These are phyloP conservation scores for Kluyveromyces wickerhamii DNA, from an alignment of 805 yeast species.

Conservation along the genomic window DNA sequence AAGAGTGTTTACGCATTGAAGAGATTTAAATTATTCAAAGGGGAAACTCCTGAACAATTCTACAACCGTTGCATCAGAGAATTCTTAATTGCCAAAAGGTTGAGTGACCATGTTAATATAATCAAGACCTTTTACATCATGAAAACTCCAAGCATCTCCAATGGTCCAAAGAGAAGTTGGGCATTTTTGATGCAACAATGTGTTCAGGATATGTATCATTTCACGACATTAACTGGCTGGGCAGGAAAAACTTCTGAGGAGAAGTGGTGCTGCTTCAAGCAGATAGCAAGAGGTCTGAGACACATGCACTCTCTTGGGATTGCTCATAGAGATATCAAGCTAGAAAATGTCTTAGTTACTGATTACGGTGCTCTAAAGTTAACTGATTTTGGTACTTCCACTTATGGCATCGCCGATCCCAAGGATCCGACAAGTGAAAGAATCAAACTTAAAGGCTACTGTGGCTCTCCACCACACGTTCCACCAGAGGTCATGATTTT, in stretches of 20 bases:
- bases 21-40: slow-evolving; percentile 49
- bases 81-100: slow-evolving; percentile 48
- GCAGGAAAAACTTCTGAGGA: slow-evolving; percentile 42
- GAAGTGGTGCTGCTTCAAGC: slow-evolving; percentile 62
- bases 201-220: slow-evolving; percentile 53
- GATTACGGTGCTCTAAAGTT: slow-evolving; percentile 54
- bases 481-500: slow-evolving; percentile 67
- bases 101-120: slow-evolving; percentile 52
- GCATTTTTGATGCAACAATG: slow-evolving; percentile 65
- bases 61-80: slow-evolving; percentile 59
- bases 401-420: slow-evolving; percentile 48
- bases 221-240: slow-evolving; percentile 55
- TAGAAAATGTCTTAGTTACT: slow-evolving; percentile 61
- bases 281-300: slow-evolving; percentile 51
- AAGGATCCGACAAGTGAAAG: slow-evolving; percentile 40
- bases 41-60: slow-evolving; percentile 57
- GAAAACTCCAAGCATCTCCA: slow-evolving; percentile 45
- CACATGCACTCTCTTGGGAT: slow-evolving; percentile 58
- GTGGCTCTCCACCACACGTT: slow-evolving; percentile 76
- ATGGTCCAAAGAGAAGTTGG: slow-evolving; percentile 58
- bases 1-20: slow-evolving; percentile 55
- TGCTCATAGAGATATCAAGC: slow-evolving; percentile 68
- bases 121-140: slow-evolving; percentile 48
- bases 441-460: slow-evolving; percentile 37
- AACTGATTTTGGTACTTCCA: slow-evolving; percentile 73